Conservation (phyloP, 2,329 filamentous ascomycete genomes). For the Pyrenochaeta sp. region DNA sequence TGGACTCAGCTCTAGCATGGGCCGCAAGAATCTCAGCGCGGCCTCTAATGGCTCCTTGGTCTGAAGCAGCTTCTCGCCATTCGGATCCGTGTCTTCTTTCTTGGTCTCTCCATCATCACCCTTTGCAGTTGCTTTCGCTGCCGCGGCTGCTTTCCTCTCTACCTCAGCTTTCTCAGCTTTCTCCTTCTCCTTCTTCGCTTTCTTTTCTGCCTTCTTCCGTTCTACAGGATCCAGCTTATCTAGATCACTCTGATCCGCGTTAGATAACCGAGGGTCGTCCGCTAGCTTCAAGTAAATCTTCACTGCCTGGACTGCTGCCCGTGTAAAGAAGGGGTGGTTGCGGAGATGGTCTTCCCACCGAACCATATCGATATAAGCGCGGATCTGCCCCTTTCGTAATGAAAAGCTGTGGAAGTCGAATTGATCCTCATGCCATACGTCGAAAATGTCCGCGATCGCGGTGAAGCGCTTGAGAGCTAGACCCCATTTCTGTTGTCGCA, state of each 20-base stretch:
- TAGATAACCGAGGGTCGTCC: conserved; percentile 74
- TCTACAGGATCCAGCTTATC: conserved; percentile 66
- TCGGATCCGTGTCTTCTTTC: conserved; percentile 90
- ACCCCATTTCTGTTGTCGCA: conserved; percentile 81
- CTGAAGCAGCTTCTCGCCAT: conserved; percentile 79
- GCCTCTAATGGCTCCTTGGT: conserved; percentile 85
- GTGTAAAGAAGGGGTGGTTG: conserved; percentile 91
- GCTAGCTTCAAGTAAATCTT: conserved; percentile 80
- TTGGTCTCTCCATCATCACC: conserved; percentile 71
- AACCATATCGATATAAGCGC: conserved; percentile 95
- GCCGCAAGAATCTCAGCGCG: conserved; percentile 84
- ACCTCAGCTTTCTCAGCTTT: conserved; percentile 80
- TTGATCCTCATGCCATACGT: conserved; percentile 97
- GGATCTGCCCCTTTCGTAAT: conserved; percentile 92
- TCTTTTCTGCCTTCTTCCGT: conserved; percentile 87
- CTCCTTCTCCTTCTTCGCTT: conserved; percentile 79
- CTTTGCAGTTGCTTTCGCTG: conserved; percentile 63
- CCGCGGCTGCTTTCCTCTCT: conserved; percentile 82
- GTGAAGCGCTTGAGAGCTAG: conserved; percentile 93
- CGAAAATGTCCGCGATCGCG: conserved; percentile 89
- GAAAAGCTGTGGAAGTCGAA: conserved; percentile 99
- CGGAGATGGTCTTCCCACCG: conserved; percentile 92
- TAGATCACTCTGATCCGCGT: conserved; percentile 67
- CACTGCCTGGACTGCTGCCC: conserved; percentile 82
- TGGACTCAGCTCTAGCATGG: conserved; percentile 82